A percentile compares a stretch with the other conserved stretches of the same genome.
Conservation (phyloP, 805 yeast genomes). For the Candida piceae region DNA sequence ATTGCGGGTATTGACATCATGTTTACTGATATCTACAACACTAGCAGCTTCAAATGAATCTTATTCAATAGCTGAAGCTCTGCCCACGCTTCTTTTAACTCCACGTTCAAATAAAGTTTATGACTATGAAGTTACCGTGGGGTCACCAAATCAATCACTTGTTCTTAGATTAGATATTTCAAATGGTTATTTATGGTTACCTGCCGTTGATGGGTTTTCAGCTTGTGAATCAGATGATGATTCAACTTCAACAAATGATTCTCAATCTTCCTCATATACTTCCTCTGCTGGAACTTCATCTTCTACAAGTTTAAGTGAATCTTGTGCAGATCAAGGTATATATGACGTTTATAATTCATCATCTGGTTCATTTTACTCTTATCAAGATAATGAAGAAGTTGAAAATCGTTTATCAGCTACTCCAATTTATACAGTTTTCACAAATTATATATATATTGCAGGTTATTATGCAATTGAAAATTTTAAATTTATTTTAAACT, state of each 20-base stretch:
- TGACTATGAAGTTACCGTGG: slow-evolving; percentile 23
- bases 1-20: no score
- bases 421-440: slow-evolving; percentile 5
- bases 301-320: neutral
- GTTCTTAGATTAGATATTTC: slow-evolving; percentile 26
- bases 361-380: slow-evolving; percentile 11
- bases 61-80: slow-evolving; percentile 8
- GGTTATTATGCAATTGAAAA: slow-evolving; percentile 26
- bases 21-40: neutral
- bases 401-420: slow-evolving; percentile 10
- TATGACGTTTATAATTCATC: slow-evolving; percentile 21
- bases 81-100: slow-evolving; percentile 17
- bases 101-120: slow-evolving; percentile 12
- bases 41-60: neutral
- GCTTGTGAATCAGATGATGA: slow-evolving; percentile 12
- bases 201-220: slow-evolving; percentile 19
- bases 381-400: neutral
- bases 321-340: slow-evolving; percentile 24
- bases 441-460: slow-evolving; percentile 19
- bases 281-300: slow-evolving; percentile 1
- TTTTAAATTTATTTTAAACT: slow-evolving; percentile 11
- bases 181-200: slow-evolving; percentile 28
- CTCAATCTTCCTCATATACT: slow-evolving; percentile 1
- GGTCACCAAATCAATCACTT: slow-evolving; percentile 20
- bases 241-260: no score